Percentiles rank a stretch among this genome's conserved stretches.
These are phyloP conservation scores for Aethionema arabicum DNA, from an alignment of 345 rosid species.

Conservation along the genomic window DNA sequence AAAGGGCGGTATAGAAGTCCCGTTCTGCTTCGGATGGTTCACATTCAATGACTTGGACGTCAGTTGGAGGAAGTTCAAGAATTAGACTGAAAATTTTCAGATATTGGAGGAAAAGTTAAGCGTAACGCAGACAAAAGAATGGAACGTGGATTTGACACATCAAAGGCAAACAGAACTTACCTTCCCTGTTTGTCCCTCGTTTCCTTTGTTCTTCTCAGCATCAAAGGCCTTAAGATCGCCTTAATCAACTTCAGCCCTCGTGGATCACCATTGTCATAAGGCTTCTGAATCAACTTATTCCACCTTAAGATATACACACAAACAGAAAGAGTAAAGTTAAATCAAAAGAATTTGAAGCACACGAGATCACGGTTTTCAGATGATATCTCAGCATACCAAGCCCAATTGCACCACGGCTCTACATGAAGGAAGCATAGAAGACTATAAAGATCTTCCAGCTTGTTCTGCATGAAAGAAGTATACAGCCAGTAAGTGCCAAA, in stretches of 20 bases:
- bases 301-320: constrained; percentile 43
- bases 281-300: constrained; percentile 60
- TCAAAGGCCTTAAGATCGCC: constrained; percentile 62
- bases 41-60: constrained; percentile 53
- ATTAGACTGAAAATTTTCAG: constrained; percentile 47
- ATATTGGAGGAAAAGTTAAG: constrained; percentile 9
- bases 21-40: constrained; percentile 62
- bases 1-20: constrained; percentile 62
- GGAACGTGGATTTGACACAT: not conserved
- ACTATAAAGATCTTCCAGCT: constrained; percentile 65
- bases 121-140: not conserved
- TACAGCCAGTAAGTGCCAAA: constrained; percentile 18
- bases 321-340: not conserved
- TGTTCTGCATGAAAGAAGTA: constrained; percentile 45
- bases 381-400: constrained; percentile 44
- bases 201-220: constrained; percentile 75
- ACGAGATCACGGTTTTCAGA: not conserved
- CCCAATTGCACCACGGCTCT: constrained; percentile 79
- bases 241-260: constrained; percentile 56
- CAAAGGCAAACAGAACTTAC: constrained; percentile 27
- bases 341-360: not conserved
- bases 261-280: constrained; percentile 68
- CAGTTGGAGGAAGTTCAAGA: constrained; percentile 68
- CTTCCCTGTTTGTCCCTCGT: constrained; percentile 62
- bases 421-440: constrained; percentile 70